Percentiles rank a stretch among this genome's conserved stretches.
Conservation (phyloP, 495 filamentous ascomycete species). For the Sabuloglossum arenarium region DNA sequence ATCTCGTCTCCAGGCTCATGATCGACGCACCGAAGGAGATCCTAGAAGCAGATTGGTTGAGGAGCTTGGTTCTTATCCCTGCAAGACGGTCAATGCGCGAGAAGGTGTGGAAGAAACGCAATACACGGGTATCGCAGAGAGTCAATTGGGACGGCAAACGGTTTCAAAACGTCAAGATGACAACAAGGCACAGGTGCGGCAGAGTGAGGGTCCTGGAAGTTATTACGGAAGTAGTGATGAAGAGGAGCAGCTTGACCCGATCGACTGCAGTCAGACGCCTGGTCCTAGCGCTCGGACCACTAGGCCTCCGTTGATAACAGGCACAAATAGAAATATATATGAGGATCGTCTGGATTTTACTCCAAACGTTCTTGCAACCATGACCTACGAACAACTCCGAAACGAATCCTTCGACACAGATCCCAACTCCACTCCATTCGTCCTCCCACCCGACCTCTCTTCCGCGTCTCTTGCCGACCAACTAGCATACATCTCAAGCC, state of each 20-base stretch:
- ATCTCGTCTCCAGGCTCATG: neutral
- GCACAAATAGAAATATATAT: neutral
- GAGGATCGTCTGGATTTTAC: slow-evolving; percentile 25
- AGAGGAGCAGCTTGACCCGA: neutral
- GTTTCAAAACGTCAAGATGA: neutral
- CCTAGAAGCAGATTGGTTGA: neutral
- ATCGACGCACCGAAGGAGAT: neutral
- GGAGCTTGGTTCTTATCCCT: neutral
- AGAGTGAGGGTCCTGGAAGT: neutral
- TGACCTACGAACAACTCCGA: slow-evolving; percentile 31
- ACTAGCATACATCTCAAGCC: slow-evolving; percentile 19
- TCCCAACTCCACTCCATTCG: slow-evolving; percentile 12
- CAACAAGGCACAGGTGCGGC: neutral
- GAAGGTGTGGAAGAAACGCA: neutral
- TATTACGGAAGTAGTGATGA: neutral
- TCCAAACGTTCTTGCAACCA: slow-evolving; percentile 26
- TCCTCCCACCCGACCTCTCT: neutral
- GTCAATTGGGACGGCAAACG: neutral
- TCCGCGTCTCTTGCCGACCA: slow-evolving; percentile 18
- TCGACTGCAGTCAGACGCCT: neutral
- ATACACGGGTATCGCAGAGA: neutral
- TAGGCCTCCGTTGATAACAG: neutral
- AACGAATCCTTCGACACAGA: slow-evolving; percentile 33
- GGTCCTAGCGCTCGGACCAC: neutral
- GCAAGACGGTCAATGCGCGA: neutral